Percentiles rank a stretch among this genome's conserved stretches.
Evolutionary conservation across 2,329 filamentous ascomycete genomes (phyloP).

Genomic region (Ophiostoma quercus): DNA sequence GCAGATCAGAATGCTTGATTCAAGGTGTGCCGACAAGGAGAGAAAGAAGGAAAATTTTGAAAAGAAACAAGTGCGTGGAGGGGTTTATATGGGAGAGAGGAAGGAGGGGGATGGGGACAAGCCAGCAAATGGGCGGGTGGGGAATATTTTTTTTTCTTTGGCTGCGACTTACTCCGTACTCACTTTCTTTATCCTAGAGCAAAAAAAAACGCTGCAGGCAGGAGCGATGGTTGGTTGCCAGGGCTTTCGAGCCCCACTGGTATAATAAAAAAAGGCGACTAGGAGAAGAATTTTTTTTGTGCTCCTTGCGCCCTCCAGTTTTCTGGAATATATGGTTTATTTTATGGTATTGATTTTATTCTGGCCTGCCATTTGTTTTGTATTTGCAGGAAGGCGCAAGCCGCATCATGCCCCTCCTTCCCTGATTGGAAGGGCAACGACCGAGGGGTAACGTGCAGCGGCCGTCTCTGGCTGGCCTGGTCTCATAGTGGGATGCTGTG

Average conservation of each 20-base stretch:
- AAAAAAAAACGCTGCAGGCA: slow-evolving; percentile 19
- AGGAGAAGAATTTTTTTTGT: slow-evolving; percentile 23
- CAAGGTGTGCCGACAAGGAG: slow-evolving; percentile 39
- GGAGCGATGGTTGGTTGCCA: slow-evolving; percentile 28
- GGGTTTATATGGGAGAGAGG: slow-evolving; percentile 28
- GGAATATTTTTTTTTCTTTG: slow-evolving; percentile 19
- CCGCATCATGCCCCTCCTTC: slow-evolving; percentile 24
- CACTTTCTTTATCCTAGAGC: slow-evolving; percentile 5
- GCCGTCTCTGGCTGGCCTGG: not conserved
- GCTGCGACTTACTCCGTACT: slow-evolving; percentile 3
- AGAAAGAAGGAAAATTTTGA: slow-evolving; percentile 29
- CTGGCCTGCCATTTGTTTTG: not conserved
- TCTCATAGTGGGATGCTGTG: not conserved
- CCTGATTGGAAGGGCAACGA: slow-evolving; percentile 17
- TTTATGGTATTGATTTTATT: slow-evolving; percentile 4
- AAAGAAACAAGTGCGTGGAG: slow-evolving; percentile 27
- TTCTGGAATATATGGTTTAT: slow-evolving; percentile 16
- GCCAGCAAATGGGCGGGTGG: slow-evolving; percentile 14
- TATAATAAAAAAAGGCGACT: slow-evolving; percentile 26
- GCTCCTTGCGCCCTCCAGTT: slow-evolving; percentile 9
- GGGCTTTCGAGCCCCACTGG: slow-evolving; percentile 27
- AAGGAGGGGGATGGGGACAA: slow-evolving; percentile 9
- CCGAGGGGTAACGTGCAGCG: not conserved
- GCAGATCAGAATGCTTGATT: slow-evolving; percentile 39
- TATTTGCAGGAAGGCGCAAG: slow-evolving; percentile 7